phyloP scores from a whole-genome alignment of 345 rosid species.

The Salix udensis region DNA sequence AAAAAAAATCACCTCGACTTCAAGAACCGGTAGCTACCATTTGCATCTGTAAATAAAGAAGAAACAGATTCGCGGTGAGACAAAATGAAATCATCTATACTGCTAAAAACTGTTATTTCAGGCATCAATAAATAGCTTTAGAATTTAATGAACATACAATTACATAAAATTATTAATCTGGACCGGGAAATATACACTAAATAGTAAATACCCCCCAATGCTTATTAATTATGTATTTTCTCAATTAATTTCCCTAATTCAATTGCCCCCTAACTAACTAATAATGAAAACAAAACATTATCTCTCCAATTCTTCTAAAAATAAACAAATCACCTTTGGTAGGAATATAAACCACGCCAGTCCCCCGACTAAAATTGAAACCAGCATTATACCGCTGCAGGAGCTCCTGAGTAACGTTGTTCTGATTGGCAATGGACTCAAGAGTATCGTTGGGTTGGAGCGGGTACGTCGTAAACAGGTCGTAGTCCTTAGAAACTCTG shows the following conservation, averaged over 20 bases:
- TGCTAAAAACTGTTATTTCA: background rate
- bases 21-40: conserved; percentile 45
- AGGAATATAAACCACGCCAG: conserved; percentile 65
- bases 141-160: background rate
- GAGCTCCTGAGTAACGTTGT: conserved; percentile 32
- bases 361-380: conserved; percentile 56
- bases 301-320: background rate
- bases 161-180: too few species aligned
- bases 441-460: conserved; percentile 56
- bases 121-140: background rate
- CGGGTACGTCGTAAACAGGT: conserved; percentile 66
- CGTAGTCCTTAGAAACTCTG: conserved; percentile 43
- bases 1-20: conserved; percentile 41
- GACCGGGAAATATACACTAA: background rate
- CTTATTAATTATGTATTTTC: background rate
- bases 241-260: background rate
- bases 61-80: conserved; percentile 13
- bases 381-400: conserved; percentile 55
- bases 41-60: conserved; percentile 47
- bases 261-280: background rate
- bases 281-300: background rate
- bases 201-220: background rate
- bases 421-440: conserved; percentile 31
- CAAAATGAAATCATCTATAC: background rate
- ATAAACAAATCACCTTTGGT: conserved; percentile 46